Evolutionary conservation across 352 stramenopile species (phyloP), one percentile per base, ranked within the genome.

Genomic region (Phytophthora parvispora): DNA sequence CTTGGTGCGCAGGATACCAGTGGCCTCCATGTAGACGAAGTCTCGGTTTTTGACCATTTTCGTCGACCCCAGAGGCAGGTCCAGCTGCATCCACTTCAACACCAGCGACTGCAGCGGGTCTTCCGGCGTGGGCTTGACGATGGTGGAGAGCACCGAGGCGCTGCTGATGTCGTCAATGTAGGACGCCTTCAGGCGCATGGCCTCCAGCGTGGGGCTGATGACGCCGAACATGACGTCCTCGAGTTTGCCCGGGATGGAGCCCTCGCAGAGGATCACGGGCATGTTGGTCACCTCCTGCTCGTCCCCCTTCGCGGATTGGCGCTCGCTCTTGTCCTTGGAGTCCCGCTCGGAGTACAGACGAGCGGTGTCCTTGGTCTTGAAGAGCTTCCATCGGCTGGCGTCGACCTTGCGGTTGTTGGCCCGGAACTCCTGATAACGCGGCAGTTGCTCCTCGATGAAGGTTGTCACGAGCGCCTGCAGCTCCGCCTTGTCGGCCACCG

Each of bases 151-250:
- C 10, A 84, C 64, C 0, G 62, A 60, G 16, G 64, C 69, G 40
- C 59, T 74, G 45, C 51, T 68, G n/a, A 78, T 56, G 65, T 80
- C 72, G 42, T 75, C 58, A 3, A 81, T 60, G 53, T 84, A 81
- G 3, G 73, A 74, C 13, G 69, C 62, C n/a, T 81, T 80, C 24
- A 78, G 61, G 10, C 71, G 54, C 59, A 83, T 77, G n/a, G 67
- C 43, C 40, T 80, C 68, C 6, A 78, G 47, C 12, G 75, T 77
- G 40, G 67, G 69, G 42, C 60, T 77, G 15, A 77, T 65, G 13
- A 75, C 45, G n/a, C 76, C 76, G n/a, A 74, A 84, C 68, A 84
- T 77, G 47, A 81, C 65, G 40, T 84, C 76, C 10, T 84, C 73
- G 18, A 84, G 53, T 18, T 74, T 72, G n/a, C 75, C 75, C 1